Base-by-base conservation (phyloP, 768 basidiomycete genomes). In the Tubosaeta sp. region DNA sequence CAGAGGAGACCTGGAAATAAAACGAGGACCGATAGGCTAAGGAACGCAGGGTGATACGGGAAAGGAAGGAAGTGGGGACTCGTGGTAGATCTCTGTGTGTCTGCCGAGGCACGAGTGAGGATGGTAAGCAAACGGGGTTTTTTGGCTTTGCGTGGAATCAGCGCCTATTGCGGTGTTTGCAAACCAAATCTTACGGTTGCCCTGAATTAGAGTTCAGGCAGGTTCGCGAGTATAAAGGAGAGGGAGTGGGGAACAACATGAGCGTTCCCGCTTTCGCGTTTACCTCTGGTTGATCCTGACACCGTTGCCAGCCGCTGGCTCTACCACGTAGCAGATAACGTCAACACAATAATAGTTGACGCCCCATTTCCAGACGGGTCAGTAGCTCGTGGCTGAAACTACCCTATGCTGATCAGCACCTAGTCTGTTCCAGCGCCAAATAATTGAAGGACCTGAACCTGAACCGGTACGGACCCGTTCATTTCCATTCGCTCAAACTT, bases 1-100 rank as follows among this genome's bases (percentile, higher is more conserved):
- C 72, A 65, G 57, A 53, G 57, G 60, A 57, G 69, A 66, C 65
- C 62, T 70, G 64, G 65, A 68, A 68, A 72, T 71, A 71, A 61
- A 63, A 65, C 66, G 62, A 61, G 59, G 50, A 73, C 13, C 10
- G 37, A 38, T 38, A 38, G 71, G 72, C 48, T 62, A 61, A 66
- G 56, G 63, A 63, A 68, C 65, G 53, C 57, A 58, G 56, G 56
- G 41, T 51, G 48, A 59, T 54, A 69, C 65, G 59, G 65, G 67
- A 71, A 70, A 68, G 64, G 45, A 22, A 37, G 44, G 45, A 22
- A 37, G 44, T 26, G 43, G 26, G 53, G 29, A 37, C 48, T 48
- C 13, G 56, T 37, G 47, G 53, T 53, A 58, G 62, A 66, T 63
- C 60, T 54, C 44, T 66, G 54, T 46, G 58, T 29, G 43, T 44